Evolutionary conservation across 2,329 filamentous ascomycete species (phyloP).

Genomic region (Pyricularia pennisetigena): DNA sequence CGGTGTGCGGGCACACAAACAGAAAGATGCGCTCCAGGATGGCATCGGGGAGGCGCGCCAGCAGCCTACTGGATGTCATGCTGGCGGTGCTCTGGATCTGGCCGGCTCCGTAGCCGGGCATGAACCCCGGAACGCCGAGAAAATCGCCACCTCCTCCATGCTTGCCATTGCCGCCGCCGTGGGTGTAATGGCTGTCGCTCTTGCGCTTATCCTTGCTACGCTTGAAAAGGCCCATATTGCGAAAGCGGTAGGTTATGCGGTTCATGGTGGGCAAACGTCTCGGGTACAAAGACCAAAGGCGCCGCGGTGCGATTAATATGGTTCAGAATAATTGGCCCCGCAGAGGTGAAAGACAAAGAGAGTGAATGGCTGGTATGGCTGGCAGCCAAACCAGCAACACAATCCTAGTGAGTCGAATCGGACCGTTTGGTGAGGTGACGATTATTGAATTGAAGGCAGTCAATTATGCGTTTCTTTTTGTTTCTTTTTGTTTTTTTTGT

Average conservation of each 20-base stretch:
- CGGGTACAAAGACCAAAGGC: not conserved
- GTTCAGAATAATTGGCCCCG: too few relatives aligned
- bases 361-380: not conserved
- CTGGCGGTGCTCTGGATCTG: constrained; percentile 13
- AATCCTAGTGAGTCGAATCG: not conserved
- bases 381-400: not conserved
- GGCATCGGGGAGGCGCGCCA: constrained; percentile 51
- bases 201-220: not conserved
- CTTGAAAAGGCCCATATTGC: not conserved
- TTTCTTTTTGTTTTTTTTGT: not conserved
- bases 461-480: not conserved
- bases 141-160: not conserved
- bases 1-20: constrained; percentile 73
- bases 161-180: not conserved
- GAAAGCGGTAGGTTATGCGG: not conserved
- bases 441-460: not conserved
- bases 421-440: not conserved
- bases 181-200: not conserved
- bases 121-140: not conserved
- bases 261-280: not conserved
- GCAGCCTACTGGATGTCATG: constrained; percentile 27
- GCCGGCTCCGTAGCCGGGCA: not conserved
- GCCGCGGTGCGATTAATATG: not conserved
- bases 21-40: constrained; percentile 70
- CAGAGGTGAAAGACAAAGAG: not conserved